phyloP scores from a whole-genome alignment of 1,284 basidiomycete genomes.

The Chiua sp. region DNA sequence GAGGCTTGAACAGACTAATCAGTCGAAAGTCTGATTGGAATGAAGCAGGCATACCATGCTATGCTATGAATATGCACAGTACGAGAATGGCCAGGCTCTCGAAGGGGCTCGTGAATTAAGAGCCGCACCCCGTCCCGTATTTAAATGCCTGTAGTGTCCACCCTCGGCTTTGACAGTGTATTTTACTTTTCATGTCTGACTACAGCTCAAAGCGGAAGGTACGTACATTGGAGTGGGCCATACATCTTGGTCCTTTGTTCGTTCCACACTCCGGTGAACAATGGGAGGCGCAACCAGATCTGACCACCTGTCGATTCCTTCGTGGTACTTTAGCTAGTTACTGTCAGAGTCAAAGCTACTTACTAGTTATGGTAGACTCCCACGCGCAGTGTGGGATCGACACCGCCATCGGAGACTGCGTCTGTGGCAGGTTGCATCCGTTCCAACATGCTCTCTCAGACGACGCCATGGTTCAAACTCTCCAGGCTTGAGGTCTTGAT shows the following conservation, averaged over 20 bases:
- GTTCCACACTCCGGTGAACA: too few relatives aligned
- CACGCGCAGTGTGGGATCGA: too few relatives aligned
- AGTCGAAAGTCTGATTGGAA: neutral
- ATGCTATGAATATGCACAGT: neutral
- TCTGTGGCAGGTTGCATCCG: neutral
- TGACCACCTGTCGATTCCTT: too few relatives aligned
- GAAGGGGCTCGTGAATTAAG: neutral
- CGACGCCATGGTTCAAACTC: slow-evolving; percentile 46
- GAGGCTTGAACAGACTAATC: slow-evolving; percentile 5
- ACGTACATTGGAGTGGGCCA: too few relatives aligned
- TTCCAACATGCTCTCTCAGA: slow-evolving; percentile 29
- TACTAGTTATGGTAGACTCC: slow-evolving; percentile 15
- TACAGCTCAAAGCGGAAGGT: neutral
- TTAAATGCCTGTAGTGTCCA: neutral
- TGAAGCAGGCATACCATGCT: slow-evolving; percentile 14
- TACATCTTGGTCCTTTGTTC: too few relatives aligned
- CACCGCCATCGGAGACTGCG: neutral
- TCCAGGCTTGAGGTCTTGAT: slow-evolving; percentile 74
- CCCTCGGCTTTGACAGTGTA: neutral
- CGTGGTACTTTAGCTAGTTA: too few relatives aligned
- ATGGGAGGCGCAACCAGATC: too few relatives aligned
- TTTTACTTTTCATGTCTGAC: too few relatives aligned
- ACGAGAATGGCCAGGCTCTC: slow-evolving; percentile 31
- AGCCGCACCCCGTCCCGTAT: neutral
- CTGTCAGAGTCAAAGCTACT: neutral